A percentile compares a stretch with the other conserved stretches of the same genome.
Conservation (phyloP, 1,139 yeast species). For the Diutina ranongensis region DNA sequence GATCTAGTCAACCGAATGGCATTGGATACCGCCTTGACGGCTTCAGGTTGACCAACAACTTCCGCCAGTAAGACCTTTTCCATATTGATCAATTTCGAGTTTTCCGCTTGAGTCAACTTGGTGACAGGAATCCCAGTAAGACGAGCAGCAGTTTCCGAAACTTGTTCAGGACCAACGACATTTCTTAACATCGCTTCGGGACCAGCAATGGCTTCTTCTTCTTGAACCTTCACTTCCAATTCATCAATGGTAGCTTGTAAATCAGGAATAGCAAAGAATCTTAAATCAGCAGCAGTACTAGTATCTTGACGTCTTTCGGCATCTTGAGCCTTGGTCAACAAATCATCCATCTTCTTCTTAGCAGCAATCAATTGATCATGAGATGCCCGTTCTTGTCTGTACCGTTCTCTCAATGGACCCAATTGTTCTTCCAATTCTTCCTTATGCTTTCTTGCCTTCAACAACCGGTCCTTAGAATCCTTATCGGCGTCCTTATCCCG, state of each 20-base stretch:
- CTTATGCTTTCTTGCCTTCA: conserved; percentile 63
- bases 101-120: conserved; percentile 91
- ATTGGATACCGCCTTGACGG: conserved; percentile 91
- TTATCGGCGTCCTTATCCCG: conserved; percentile 89
- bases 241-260: conserved; percentile 63
- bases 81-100: conserved; percentile 86
- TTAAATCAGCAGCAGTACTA: conserved; percentile 87
- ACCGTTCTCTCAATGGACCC: conserved; percentile 77
- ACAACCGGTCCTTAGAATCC: conserved; percentile 76
- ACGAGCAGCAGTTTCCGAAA: conserved; percentile 95
- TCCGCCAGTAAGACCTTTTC: conserved; percentile 70
- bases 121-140: conserved; percentile 98
- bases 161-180: conserved; percentile 86
- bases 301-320: conserved; percentile 97
- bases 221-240: conserved; percentile 66
- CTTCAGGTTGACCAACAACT: conserved; percentile 95
- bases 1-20: conserved; percentile 89
- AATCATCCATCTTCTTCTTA: conserved; percentile 82
- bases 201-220: conserved; percentile 35
- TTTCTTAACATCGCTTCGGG: conserved; percentile 66
- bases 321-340: conserved; percentile 85
- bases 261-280: conserved; percentile 96
- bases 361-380: conserved; percentile 85
- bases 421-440: conserved; percentile 81
- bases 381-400: conserved; percentile 79